Evolutionary conservation across 1,139 yeast genomes (phyloP), one percentile per base, ranked within the genome.

Genomic region (Kazachstania sp.): DNA sequence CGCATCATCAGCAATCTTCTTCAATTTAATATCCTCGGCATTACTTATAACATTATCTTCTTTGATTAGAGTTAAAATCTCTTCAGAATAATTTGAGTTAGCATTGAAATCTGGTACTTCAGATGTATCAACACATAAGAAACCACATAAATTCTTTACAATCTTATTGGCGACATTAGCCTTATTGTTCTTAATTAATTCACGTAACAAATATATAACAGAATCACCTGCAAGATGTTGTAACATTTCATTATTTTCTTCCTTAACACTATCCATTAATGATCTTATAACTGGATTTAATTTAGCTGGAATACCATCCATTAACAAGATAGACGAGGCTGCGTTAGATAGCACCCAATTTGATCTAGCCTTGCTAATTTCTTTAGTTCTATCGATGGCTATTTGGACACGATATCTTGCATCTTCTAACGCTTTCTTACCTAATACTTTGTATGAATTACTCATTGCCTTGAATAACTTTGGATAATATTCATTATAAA

Each of bases 71-170:
- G 96, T 86, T 47, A 90, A 69, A 36, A 92, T 83, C 16, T 71
- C 71, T 46, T 78, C 81, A 31, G 69, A 74, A 49, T 74, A 73
- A 12, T 69, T 69, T 43, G 77, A 75, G 60, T 86, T 85, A 43
- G 86, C 83, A 31, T 75, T 74, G 61, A 86, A 92, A 60, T 88
- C 97, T 3, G 98, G 98, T 34, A 92, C 97, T 64, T 90, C 97
- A 5, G 94, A 78, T 0, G 96, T 87, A 64, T 92, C 98, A 38
- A 90, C 97, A 70, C 98, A 92, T 43, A 92, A 65, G 62, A 92
- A 92, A 1, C 95, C 95, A 68, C 97, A 86, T 48, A 94, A 70
- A 60, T 94, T 94, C 62, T 87, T 90, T 45, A 86, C 78, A 54
- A 92, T 83, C 62, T 92, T 94, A 57, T 87, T 95, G 3, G 92